Conservation (phyloP, 768 basidiomycete genomes). For the Strobilomyces confusus region DNA sequence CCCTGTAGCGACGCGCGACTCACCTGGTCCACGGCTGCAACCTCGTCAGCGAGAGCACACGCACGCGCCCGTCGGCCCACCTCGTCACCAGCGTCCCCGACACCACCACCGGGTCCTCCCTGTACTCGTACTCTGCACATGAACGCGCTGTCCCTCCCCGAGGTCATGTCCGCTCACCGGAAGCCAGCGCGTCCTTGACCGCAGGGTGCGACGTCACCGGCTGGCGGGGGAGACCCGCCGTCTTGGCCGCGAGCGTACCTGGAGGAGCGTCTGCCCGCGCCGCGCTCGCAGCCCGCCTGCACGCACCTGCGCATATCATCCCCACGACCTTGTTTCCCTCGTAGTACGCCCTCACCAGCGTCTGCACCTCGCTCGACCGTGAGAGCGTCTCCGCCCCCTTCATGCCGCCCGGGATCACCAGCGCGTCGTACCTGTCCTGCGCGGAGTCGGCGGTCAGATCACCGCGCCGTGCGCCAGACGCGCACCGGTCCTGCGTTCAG, state of each 20-base stretch:
- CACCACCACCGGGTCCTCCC: constrained; percentile 68
- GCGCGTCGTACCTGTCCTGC: constrained; percentile 62
- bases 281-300: not conserved
- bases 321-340: constrained; percentile 48
- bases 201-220: constrained; percentile 77
- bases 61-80: constrained; percentile 31
- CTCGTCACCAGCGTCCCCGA: constrained; percentile 76
- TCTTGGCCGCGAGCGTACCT: constrained; percentile 71
- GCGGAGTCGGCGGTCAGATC: not conserved
- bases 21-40: constrained; percentile 68
- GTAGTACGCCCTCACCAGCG: constrained; percentile 53
- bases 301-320: constrained; percentile 81
- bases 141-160: not conserved
- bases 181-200: constrained; percentile 55
- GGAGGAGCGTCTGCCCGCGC: not conserved
- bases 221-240: constrained; percentile 56
- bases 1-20: constrained; percentile 4
- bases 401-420: constrained; percentile 77
- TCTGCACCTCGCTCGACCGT: constrained; percentile 52
- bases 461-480: not conserved
- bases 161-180: constrained; percentile 34
- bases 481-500: constrained; percentile 46
- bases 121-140: constrained; percentile 63
- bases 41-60: constrained; percentile 1
- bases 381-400: constrained; percentile 76